These are phyloP conservation scores for Beauveria sp. DNA, from an alignment of 2,329 filamentous ascomycete species.

Conservation along the genomic window DNA sequence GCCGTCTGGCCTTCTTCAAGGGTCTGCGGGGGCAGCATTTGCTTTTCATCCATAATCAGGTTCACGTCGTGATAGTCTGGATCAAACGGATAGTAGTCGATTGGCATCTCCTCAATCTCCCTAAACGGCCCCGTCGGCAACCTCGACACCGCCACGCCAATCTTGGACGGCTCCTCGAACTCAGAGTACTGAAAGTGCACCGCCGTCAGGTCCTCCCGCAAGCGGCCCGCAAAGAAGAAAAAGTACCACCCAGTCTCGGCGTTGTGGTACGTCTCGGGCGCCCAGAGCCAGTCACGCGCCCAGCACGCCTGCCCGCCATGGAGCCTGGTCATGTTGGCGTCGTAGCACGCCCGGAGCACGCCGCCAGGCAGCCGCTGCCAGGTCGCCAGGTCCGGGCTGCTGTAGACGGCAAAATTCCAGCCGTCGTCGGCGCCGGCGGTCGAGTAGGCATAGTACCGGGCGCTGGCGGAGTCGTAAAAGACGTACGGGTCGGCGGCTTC, in stretches of 20 bases:
- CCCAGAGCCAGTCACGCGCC: slow-evolving; percentile 30
- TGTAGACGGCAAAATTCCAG: slow-evolving; percentile 27
- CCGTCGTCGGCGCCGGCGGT: slow-evolving; percentile 27
- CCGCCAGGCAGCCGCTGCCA: slow-evolving; percentile 27
- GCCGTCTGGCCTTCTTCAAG: slow-evolving; percentile 16
- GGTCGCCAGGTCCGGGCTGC: slow-evolving; percentile 28
- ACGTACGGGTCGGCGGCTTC: slow-evolving; percentile 26
- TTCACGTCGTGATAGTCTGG: slow-evolving; percentile 29
- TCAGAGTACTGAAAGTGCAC: slow-evolving; percentile 26
- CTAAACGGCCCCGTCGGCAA: slow-evolving; percentile 26
- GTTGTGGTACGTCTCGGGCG: slow-evolving; percentile 29
- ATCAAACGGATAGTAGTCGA: slow-evolving; percentile 29
- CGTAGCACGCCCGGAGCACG: slow-evolving; percentile 24
- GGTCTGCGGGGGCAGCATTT: slow-evolving; percentile 25
- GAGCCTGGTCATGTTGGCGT: slow-evolving; percentile 16
- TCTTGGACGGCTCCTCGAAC: slow-evolving; percentile 29
- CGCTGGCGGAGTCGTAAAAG: slow-evolving; percentile 24
- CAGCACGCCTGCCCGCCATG: slow-evolving; percentile 27
- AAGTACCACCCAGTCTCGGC: slow-evolving; percentile 30
- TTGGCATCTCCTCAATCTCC: slow-evolving; percentile 25
- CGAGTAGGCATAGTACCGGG: slow-evolving; percentile 28
- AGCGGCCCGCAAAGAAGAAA: slow-evolving; percentile 28
- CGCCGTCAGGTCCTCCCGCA: slow-evolving; percentile 25
- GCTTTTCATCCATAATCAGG: slow-evolving; percentile 29
- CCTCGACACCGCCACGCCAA: slow-evolving; percentile 27